Percentiles rank a stretch among this genome's conserved stretches.
phyloP scores from a whole-genome alignment of 306 rosid genomes.

The Ormosia semicastrata region DNA sequence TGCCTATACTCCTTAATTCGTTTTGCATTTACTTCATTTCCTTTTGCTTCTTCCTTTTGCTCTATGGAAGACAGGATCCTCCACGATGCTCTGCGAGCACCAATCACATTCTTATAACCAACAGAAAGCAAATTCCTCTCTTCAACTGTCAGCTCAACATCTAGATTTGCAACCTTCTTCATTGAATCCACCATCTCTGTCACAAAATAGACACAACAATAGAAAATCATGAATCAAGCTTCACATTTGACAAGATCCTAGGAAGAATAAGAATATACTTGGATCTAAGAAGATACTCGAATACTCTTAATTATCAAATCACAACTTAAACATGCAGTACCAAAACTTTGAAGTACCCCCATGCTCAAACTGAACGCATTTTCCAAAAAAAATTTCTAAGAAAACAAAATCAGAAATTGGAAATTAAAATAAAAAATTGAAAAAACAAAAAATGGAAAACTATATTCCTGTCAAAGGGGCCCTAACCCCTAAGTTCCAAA shows the following conservation, averaged over 20 bases:
- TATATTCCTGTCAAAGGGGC: background rate
- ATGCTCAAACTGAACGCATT: background rate
- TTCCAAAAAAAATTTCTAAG: background rate
- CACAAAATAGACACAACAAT: background rate
- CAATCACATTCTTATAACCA: slow-evolving; percentile 88
- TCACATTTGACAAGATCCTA: background rate
- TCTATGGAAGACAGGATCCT: slow-evolving; percentile 86
- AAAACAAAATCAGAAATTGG: background rate
- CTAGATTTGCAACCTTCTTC: slow-evolving; percentile 82
- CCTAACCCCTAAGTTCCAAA: background rate
- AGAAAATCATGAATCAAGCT: slow-evolving; percentile 12
- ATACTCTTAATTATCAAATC: background rate
- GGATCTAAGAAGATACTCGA: background rate
- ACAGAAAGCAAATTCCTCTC: slow-evolving; percentile 85
- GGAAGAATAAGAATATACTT: background rate
- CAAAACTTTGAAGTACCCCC: background rate
- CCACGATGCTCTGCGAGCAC: slow-evolving; percentile 85
- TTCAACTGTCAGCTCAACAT: slow-evolving; percentile 78
- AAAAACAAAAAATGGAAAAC: background rate
- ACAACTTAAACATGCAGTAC: slow-evolving; percentile 18
- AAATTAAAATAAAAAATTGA: background rate
- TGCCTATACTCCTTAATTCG: slow-evolving; percentile 74
- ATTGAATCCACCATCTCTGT: slow-evolving; percentile 92
- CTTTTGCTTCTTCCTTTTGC: slow-evolving; percentile 76
- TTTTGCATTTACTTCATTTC: slow-evolving; percentile 63